Evolutionary conservation across 306 rosid genomes (phyloP), one percentile per base, ranked within the genome.

Genomic region (Cicer arietinum): DNA sequence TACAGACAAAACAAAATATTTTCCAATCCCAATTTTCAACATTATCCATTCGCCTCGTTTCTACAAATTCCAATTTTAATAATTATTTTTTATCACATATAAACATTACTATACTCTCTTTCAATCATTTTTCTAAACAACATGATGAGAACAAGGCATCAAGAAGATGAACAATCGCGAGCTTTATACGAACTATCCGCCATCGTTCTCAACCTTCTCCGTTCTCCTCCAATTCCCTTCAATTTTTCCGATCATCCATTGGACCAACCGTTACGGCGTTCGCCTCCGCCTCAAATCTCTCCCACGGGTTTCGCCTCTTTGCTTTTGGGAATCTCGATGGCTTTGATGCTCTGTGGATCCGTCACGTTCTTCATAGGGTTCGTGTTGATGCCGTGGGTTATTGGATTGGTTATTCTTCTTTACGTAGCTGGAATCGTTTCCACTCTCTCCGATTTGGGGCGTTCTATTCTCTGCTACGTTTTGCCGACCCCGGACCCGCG

Each of bases 331-430:
- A 84, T 94, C n/a, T 90, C 99, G 12, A 37, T 94, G 81, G 83
- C 99, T 56, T 57, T 94, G 84, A 94, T 94, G 96, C 90, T 94
- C 0, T 89, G 97, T 60, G 99, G 99, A 58, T 90, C 96, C 13
- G 90, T 94, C 18, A 89, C 99, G 44, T 94, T 94, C 89, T 90
- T 94, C 20, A 83, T 94, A n/a, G 97, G 96, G 5, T 94, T 94
- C 84, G 44, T 94, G 13, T 77, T 94, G 85, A 94, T 94, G 99
- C 96, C 99, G 1, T 94, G 97, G 99, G 88, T 92, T 84, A 79
- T 92, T 0, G 95, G 94, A 11, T 84, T 92, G 77, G 82, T 84
- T 1, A 89, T 89, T 91, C 30, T 94, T 8, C 86, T 92, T 57
- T 94, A 87, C n/a, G 89, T 92, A 64, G 97, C 85, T 16, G 99